Conservation (phyloP, 352 stramenopile genomes). For the Phytophthora cryptogea region DNA sequence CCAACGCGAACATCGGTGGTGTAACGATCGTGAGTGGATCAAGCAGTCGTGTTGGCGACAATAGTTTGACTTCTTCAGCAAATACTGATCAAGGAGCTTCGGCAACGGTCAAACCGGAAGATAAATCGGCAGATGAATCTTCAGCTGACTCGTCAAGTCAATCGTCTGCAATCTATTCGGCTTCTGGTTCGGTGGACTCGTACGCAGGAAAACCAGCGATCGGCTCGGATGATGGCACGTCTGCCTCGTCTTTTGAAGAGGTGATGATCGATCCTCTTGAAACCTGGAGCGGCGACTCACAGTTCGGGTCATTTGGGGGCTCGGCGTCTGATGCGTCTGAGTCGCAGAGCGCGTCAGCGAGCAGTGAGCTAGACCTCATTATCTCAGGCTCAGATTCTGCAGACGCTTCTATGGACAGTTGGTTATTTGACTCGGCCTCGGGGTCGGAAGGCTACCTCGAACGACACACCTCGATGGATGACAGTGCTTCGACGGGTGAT, state of each 20-base stretch:
- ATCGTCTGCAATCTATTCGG: not conserved
- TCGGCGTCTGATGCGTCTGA: conserved; percentile 4
- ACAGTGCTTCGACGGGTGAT: conserved; percentile 4
- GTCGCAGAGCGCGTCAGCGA: conserved; percentile 3
- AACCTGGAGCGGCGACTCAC: conserved; percentile 4
- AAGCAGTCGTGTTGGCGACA: conserved; percentile 11
- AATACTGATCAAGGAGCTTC: not conserved
- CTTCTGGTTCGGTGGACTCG: not conserved
- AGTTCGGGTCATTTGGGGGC: conserved; percentile 1
- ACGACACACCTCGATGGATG: not conserved
- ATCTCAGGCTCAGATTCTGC: conserved; percentile 3
- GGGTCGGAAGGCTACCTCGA: not conserved
- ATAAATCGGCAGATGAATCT: not conserved
- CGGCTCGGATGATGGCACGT: not conserved
- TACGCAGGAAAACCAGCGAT: not conserved
- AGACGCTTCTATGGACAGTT: conserved; percentile 8
- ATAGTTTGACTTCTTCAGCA: conserved; percentile 7
- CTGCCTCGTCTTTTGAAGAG: conserved; percentile 9
- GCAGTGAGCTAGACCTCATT: not conserved
- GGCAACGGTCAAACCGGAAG: not conserved
- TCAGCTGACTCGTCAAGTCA: conserved; percentile 5
- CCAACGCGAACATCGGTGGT: conserved; percentile 6
- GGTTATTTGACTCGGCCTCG: conserved; percentile 8
- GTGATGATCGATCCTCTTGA: conserved; percentile 2
- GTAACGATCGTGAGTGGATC: conserved; percentile 13